These are phyloP conservation scores for Caloboletus firmus DNA, from an alignment of 1,284 basidiomycete genomes.

Conservation along the genomic window DNA sequence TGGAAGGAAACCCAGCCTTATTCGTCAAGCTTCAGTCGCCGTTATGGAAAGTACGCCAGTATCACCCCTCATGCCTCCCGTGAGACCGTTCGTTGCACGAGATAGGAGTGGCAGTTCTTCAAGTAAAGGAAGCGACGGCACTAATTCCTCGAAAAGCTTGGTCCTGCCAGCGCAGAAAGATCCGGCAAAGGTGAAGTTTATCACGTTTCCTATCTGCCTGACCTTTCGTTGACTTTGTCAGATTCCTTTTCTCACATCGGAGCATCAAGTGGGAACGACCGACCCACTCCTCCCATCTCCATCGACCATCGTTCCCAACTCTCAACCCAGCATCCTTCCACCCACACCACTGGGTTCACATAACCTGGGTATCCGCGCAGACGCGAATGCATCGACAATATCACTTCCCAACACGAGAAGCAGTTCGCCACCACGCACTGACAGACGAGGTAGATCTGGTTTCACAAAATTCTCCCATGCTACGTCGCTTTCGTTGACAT, in stretches of 20 bases:
- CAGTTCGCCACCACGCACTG: constrained; percentile 40
- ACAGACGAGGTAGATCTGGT: constrained; percentile 26
- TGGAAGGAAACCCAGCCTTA: constrained; percentile 42
- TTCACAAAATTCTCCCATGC: constrained; percentile 30
- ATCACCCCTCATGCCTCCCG: constrained; percentile 41
- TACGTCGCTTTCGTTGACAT: constrained; percentile 33
- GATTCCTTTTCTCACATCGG: constrained; percentile 66
- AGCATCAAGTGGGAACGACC: constrained; percentile 64
- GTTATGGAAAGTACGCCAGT: constrained; percentile 41
- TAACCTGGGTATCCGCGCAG: constrained; percentile 29
- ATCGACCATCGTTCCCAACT: constrained; percentile 49
- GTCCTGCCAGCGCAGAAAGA: constrained; percentile 66
- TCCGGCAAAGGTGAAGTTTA: constrained; percentile 58
- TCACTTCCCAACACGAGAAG: constrained; percentile 44
- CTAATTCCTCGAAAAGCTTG: constrained; percentile 33
- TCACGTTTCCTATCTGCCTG: background rate
- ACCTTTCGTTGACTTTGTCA: constrained; percentile 27
- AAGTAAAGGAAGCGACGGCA: constrained; percentile 38
- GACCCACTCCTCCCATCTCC: constrained; percentile 82
- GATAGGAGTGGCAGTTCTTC: constrained; percentile 50
- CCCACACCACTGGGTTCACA: constrained; percentile 44
- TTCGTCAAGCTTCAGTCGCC: constrained; percentile 47
- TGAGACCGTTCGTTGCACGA: constrained; percentile 46
- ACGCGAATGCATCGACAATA: constrained; percentile 31
- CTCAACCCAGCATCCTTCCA: constrained; percentile 43